phyloP scores from a whole-genome alignment of 306 rosid genomes.

The Senna tora region DNA sequence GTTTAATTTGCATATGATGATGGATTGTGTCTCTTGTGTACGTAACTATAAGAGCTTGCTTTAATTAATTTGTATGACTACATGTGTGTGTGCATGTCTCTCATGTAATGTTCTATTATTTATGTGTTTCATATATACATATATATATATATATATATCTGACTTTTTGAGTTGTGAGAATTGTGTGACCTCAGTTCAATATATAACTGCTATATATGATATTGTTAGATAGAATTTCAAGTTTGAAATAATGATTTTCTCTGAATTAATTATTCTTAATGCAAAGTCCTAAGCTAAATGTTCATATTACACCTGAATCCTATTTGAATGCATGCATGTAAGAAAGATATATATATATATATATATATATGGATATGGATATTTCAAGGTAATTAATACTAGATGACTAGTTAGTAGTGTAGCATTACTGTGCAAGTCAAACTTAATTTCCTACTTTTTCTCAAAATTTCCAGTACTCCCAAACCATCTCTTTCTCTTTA shows the following conservation, averaged over 20 bases:
- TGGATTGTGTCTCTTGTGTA: slow-evolving; percentile 17
- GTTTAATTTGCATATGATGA: slow-evolving; percentile 8
- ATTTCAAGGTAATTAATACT: no score
- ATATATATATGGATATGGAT: no score
- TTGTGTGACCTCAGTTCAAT: slow-evolving; percentile 10
- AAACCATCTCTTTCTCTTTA: not conserved
- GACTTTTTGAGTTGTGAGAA: not conserved
- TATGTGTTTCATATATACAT: no score
- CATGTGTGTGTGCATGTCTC: slow-evolving; percentile 25
- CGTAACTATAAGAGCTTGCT: slow-evolving; percentile 16
- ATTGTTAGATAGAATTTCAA: not conserved
- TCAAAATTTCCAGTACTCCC: not conserved
- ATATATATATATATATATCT: not conserved
- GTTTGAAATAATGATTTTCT: not conserved
- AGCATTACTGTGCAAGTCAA: not conserved
- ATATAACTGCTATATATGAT: no score
- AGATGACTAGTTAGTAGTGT: no score
- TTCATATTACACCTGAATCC: no score
- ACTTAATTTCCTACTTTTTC: no score
- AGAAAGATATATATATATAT: no score
- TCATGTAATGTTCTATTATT: not conserved
- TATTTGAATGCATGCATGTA: no score
- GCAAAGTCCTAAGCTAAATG: not conserved
- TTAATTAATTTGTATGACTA: not conserved
- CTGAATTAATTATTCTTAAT: not conserved